Percentiles rank a stretch among this genome's conserved stretches.
These are phyloP conservation scores for Neonectria hederae DNA, from an alignment of 2,329 filamentous ascomycete species.

Conservation along the genomic window DNA sequence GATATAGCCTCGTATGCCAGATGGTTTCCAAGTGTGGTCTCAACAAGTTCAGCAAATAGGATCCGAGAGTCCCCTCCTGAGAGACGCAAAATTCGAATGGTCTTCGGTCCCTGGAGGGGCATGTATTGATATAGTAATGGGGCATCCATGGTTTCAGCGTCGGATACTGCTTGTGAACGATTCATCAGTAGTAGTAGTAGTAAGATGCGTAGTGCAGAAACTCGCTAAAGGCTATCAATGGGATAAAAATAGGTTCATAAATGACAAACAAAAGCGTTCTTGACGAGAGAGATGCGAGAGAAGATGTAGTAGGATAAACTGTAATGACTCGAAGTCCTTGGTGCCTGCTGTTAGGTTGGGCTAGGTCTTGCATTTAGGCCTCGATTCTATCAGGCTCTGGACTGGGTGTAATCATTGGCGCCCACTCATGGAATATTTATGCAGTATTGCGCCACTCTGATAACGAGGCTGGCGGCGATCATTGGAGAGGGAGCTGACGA, in stretches of 20 bases:
- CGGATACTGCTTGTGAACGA: not conserved
- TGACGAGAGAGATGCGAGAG: too few species aligned
- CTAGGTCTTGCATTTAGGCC: not conserved
- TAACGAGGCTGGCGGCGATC: not conserved
- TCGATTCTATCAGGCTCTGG: not conserved
- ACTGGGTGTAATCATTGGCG: not conserved
- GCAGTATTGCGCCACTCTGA: not conserved
- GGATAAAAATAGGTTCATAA: not conserved
- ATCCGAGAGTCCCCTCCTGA: slow-evolving; percentile 1
- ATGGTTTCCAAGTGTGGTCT: not conserved
- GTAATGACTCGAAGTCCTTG: not conserved
- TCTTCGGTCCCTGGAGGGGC: not conserved
- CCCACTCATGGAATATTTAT: not conserved
- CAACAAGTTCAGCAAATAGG: slow-evolving; percentile 5
- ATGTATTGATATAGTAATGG: not conserved
- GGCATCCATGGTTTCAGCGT: not conserved
- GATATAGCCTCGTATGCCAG: slow-evolving; percentile 17
- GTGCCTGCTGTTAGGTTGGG: not conserved
- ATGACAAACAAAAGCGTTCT: not conserved
- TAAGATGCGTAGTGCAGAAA: not conserved
- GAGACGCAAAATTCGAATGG: slow-evolving; percentile 12
- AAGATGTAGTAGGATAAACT: not conserved
- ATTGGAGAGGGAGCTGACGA: not conserved
- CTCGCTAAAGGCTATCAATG: not conserved
- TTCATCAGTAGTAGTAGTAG: too few species aligned